These are phyloP conservation scores for Scheffersomyces titani DNA, from an alignment of 1,139 yeast species.

Conservation along the genomic window DNA sequence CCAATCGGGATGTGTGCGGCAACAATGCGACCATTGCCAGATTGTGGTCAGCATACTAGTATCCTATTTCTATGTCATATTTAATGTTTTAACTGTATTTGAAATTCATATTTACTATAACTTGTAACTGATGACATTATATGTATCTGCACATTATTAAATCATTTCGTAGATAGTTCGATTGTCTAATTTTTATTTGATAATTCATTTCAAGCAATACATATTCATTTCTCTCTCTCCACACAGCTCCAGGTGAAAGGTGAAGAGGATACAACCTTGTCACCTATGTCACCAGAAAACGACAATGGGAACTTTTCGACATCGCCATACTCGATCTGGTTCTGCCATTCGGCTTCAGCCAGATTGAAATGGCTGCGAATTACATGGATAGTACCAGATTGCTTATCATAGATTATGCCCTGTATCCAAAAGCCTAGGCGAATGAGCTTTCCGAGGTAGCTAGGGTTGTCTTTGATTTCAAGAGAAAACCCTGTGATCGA, in stretches of 20 bases:
- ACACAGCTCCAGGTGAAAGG: background rate
- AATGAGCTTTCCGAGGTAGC: slow-evolving; percentile 45
- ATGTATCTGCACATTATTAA: too few species aligned
- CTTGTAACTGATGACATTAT: background rate
- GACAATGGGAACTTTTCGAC: slow-evolving; percentile 21
- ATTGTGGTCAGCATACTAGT: background rate
- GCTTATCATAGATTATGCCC: slow-evolving; percentile 44
- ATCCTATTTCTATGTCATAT: background rate
- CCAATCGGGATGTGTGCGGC: background rate
- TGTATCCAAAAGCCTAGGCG: slow-evolving; percentile 57
- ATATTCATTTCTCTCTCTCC: background rate
- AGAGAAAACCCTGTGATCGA: slow-evolving; percentile 8
- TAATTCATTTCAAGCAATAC: too few species aligned
- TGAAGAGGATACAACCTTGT: slow-evolving; percentile 2
- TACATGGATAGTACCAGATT: slow-evolving; percentile 27
- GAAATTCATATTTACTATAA: background rate
- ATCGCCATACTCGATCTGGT: slow-evolving; percentile 29
- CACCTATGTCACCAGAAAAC: slow-evolving; percentile 12
- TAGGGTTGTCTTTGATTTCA: slow-evolving; percentile 17
- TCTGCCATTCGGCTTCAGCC: slow-evolving; percentile 21
- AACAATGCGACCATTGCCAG: background rate
- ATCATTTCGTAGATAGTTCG: too few species aligned
- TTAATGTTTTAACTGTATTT: background rate
- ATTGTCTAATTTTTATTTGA: too few species aligned
- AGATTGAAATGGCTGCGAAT: slow-evolving; percentile 23